These are phyloP conservation scores for Mycena vitilis DNA, from an alignment of 768 basidiomycete species.

Conservation along the genomic window DNA sequence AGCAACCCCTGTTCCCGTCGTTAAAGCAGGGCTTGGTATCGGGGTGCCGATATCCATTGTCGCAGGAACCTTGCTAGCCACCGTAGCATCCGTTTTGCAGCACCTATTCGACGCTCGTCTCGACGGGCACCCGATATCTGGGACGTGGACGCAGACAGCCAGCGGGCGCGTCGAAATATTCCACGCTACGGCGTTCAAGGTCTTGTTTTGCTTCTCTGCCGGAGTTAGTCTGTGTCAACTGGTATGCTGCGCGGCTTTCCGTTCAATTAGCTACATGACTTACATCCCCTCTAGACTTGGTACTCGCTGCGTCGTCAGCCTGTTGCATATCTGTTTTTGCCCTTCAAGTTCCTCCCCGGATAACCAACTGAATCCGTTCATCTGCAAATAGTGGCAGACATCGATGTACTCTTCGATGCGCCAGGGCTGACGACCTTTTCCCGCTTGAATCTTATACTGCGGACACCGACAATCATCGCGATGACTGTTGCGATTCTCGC, in stretches of 20 bases:
- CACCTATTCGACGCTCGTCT: background rate
- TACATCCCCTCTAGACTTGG: background rate
- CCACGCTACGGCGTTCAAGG: background rate
- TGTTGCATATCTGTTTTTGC: background rate
- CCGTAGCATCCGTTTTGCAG: too few species aligned
- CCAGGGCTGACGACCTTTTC: background rate
- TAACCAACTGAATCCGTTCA: background rate
- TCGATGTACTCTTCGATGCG: background rate
- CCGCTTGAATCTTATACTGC: too few species aligned
- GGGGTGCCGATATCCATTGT: too few species aligned
- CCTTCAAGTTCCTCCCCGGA: background rate
- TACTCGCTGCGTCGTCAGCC: conserved; percentile 1
- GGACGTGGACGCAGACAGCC: background rate
- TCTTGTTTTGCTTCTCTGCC: conserved; percentile 7
- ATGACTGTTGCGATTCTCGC: background rate
- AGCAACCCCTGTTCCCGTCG: too few species aligned
- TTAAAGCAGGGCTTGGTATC: too few species aligned
- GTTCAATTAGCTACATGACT: background rate
- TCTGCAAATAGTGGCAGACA: conserved; percentile 17
- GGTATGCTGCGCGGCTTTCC: background rate
- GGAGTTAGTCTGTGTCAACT: conserved; percentile 6
- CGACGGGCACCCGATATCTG: background rate
- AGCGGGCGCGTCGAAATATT: conserved; percentile 1
- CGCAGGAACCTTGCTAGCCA: too few species aligned
- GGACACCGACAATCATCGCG: too few species aligned